Evolutionary conservation across 2,329 filamentous ascomycete genomes (phyloP).

Genomic region (Aquanectria penicillioides): DNA sequence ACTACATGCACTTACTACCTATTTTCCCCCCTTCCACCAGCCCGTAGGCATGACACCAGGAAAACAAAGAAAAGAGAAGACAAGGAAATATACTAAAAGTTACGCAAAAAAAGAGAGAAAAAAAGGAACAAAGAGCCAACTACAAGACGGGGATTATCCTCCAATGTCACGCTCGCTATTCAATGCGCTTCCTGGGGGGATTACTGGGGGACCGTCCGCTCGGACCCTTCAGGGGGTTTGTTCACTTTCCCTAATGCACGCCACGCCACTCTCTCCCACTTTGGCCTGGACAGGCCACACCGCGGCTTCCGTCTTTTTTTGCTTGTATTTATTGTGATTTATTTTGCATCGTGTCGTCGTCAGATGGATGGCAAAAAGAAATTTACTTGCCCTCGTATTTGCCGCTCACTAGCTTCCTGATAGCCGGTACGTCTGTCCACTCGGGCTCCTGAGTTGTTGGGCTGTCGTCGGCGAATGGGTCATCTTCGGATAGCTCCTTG

Average conservation of each 20-base stretch:
- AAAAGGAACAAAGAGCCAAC: constrained; percentile 22
- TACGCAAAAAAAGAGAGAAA: constrained; percentile 18
- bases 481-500: constrained; percentile 61
- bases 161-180: constrained; percentile 42
- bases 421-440: constrained; percentile 75
- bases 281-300: neutral
- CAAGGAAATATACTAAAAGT: constrained; percentile 9
- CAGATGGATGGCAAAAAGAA: neutral
- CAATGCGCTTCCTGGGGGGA: constrained; percentile 47
- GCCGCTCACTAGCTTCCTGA: constrained; percentile 76
- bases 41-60: constrained; percentile 12
- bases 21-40: constrained; percentile 17
- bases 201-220: constrained; percentile 18
- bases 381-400: constrained; percentile 71
- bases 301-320: constrained; percentile 9
- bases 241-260: constrained; percentile 51
- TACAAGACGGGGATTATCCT: constrained; percentile 32
- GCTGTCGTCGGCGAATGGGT: constrained; percentile 74
- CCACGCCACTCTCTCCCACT: constrained; percentile 39
- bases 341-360: constrained; percentile 20
- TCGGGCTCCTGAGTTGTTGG: constrained; percentile 37
- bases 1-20: constrained; percentile 19
- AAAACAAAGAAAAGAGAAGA: constrained; percentile 18
- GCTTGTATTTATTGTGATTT: neutral
- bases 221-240: constrained; percentile 34